Percentiles rank a stretch among this genome's conserved stretches.
Evolutionary conservation across 108 stramenopile species (phyloP).

Genomic region (Cyclotella distinguenda): DNA sequence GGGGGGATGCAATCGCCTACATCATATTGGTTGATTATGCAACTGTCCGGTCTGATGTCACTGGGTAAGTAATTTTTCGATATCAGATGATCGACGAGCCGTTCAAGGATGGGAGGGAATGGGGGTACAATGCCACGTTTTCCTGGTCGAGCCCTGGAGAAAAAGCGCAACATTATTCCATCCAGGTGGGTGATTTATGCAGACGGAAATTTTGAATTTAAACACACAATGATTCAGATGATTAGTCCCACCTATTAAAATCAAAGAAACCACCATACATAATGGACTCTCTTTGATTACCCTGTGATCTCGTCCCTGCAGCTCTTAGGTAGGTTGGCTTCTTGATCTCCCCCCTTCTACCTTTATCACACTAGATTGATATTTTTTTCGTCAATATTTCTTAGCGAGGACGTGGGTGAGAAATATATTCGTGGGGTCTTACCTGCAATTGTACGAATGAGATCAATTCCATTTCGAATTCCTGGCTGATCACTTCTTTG

Average conservation of each 20-base stretch:
- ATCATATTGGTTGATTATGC: conserved; percentile 48
- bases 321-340: conserved; percentile 41
- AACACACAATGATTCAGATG: no score
- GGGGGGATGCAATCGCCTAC: conserved; percentile 47
- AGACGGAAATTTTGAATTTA: no score
- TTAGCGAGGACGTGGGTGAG: not conserved
- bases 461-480: conserved; percentile 26
- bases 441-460: conserved; percentile 20
- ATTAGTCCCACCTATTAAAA: conserved; percentile 21
- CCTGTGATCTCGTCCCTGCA: conserved; percentile 38
- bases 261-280: conserved; percentile 47
- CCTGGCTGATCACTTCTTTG: conserved; percentile 27
- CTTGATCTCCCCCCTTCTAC: conserved; percentile 36
- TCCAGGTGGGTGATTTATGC: no score
- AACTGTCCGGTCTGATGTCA: conserved; percentile 39
- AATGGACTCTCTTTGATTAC: conserved; percentile 39
- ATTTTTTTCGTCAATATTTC: not conserved
- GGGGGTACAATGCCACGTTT: conserved; percentile 41
- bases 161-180: no score
- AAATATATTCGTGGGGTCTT: not conserved
- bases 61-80: conserved; percentile 11
- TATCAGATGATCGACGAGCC: conserved; percentile 30
- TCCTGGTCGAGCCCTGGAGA: conserved; percentile 28
- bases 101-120: conserved; percentile 31
- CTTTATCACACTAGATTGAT: conserved; percentile 25